These are phyloP conservation scores for Termitomyces sp. DNA, from an alignment of 768 basidiomycete species.

Conservation along the genomic window DNA sequence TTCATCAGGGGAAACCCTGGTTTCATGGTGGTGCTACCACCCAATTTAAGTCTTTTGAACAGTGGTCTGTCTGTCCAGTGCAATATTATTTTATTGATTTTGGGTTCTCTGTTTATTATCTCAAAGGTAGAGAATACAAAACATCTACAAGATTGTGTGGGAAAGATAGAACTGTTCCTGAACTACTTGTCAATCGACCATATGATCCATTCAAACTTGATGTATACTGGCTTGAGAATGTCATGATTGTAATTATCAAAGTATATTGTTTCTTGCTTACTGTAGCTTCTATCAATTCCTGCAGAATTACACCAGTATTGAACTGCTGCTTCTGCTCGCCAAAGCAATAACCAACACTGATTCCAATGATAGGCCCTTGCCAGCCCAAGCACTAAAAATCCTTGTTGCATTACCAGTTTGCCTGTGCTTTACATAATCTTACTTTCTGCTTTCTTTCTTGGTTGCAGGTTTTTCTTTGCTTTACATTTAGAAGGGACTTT, in stretches of 20 bases:
- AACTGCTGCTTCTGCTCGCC: neutral
- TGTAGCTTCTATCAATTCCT: too few relatives aligned
- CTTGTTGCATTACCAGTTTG: neutral
- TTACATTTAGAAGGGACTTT: too few relatives aligned
- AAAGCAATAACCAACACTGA: neutral
- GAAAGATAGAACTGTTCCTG: constrained; percentile 23
- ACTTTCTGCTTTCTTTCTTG: too few relatives aligned
- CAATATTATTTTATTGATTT: constrained; percentile 11
- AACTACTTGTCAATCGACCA: constrained; percentile 18
- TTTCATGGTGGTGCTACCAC: constrained; percentile 1
- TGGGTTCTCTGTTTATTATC: constrained; percentile 5
- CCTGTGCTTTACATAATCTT: too few relatives aligned
- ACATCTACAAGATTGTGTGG: constrained; percentile 11
- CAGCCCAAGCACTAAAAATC: neutral
- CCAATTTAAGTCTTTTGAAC: constrained; percentile 1
- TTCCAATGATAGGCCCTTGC: neutral
- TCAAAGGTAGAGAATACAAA: neutral
- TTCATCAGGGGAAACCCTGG: neutral
- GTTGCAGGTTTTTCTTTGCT: too few relatives aligned
- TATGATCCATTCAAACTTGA: constrained; percentile 31
- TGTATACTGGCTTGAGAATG: constrained; percentile 24
- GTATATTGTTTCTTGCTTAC: neutral
- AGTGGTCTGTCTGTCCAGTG: constrained; percentile 20
- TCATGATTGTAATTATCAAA: constrained; percentile 4
- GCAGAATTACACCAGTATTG: neutral